Conservation (phyloP, 2,329 filamentous ascomycete genomes). For the Xylaria multiplex region DNA sequence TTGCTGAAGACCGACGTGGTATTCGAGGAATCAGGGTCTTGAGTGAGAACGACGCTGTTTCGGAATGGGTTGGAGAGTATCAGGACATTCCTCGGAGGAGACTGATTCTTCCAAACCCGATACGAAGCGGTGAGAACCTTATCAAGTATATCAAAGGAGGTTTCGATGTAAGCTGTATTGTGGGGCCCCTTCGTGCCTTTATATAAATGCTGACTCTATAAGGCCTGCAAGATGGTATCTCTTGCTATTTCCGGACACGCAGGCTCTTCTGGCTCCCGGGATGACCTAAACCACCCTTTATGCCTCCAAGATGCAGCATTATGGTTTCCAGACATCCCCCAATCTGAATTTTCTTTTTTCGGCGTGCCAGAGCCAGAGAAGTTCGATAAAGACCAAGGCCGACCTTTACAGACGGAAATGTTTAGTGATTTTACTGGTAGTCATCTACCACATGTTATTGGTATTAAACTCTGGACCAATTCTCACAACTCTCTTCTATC, state of each 20-base stretch:
- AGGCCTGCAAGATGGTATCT: too few relatives aligned
- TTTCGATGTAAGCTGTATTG: too few relatives aligned
- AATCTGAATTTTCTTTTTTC: slow-evolving; percentile 10
- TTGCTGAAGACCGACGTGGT: slow-evolving; percentile 18
- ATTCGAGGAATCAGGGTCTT: slow-evolving; percentile 17
- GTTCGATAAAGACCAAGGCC: background rate
- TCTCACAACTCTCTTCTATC: background rate
- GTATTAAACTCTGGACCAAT: slow-evolving; percentile 5
- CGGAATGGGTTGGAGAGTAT: slow-evolving; percentile 19
- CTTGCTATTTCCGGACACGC: too few relatives aligned
- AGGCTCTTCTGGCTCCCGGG: too few relatives aligned
- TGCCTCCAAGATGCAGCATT: slow-evolving; percentile 15
- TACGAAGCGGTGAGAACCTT: too few relatives aligned
- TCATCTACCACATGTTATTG: background rate
- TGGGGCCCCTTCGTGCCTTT: too few relatives aligned
- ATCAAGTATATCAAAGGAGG: too few relatives aligned
- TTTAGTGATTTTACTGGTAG: too few relatives aligned
- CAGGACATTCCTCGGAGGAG: slow-evolving; percentile 7
- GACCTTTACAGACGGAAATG: background rate
- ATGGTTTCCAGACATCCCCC: slow-evolving; percentile 14
- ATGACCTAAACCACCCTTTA: too few relatives aligned
- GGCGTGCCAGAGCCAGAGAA: background rate
- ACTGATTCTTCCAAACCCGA: too few relatives aligned
- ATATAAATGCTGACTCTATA: too few relatives aligned
- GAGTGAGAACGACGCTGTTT: slow-evolving; percentile 5